These are phyloP conservation scores for Cercospora beticola DNA, from an alignment of 2,329 filamentous ascomycete genomes.

Conservation along the genomic window DNA sequence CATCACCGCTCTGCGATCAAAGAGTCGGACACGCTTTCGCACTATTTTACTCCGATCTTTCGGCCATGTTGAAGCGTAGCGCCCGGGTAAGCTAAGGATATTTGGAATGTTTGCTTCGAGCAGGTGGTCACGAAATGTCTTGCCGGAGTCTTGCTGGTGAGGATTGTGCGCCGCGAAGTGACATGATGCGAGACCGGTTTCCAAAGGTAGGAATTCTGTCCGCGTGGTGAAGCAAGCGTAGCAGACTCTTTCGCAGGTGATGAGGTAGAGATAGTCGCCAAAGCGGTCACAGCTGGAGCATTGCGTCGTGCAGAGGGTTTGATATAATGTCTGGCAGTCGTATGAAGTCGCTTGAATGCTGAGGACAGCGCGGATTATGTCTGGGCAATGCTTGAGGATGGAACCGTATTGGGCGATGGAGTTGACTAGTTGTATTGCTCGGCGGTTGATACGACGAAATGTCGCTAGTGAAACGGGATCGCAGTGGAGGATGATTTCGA, in stretches of 20 bases:
- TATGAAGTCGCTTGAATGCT: not conserved
- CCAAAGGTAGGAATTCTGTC: not conserved
- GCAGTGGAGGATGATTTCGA: not conserved
- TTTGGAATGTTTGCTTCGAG: not conserved
- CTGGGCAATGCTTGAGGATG: not conserved
- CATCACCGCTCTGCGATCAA: not conserved
- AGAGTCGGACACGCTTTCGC: not conserved
- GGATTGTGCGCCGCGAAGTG: not conserved
- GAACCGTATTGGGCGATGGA: not conserved
- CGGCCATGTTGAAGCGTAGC: not conserved
- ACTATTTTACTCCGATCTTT: not conserved
- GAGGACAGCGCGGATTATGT: not conserved
- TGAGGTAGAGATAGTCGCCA: not conserved
- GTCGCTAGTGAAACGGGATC: not conserved
- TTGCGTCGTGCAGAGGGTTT: not conserved
- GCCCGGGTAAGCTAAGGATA: not conserved
- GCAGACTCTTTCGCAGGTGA: not conserved
- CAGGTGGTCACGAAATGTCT: not conserved
- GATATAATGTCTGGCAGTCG: not conserved
- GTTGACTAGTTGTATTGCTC: not conserved
- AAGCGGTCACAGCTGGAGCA: not conserved
- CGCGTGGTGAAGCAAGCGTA: not conserved
- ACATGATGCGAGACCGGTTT: not conserved
- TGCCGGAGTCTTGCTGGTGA: not conserved
- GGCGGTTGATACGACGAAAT: not conserved